Evolutionary conservation across 2,329 filamentous ascomycete genomes (phyloP), one percentile per base, ranked within the genome.

Genomic region (Xenoacremonium recifei): DNA sequence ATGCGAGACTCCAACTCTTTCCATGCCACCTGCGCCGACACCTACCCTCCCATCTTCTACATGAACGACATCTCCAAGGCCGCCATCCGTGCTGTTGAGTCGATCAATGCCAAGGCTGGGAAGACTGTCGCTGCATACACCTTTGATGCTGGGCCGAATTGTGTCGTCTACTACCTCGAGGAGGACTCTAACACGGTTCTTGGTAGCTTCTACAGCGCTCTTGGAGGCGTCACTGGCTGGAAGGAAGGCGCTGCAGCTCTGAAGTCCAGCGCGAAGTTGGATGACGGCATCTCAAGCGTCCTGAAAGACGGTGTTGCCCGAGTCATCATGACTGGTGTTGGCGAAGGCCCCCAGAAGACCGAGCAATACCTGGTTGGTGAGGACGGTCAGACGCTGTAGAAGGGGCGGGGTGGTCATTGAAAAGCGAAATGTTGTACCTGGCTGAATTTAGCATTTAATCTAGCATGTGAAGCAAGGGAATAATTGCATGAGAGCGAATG

Each of bases 1-100:
- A 99, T 96, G 91, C 85, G 84, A 65, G 93, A 99, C 65, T 95
- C 87, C 62, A 99, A 99, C 72, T 89, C 84, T 45, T 99, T 99
- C 82, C 93, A 99, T 67, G 89, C 93, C 27, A 89, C 85, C 43
- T 97, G 93, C 65, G 75, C 95, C 56, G 93, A 99, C 65, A 97
- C 93, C 2, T 90, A 89, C 70, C 93, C 95, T 33, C 93, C 95
- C 15, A 99, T 99, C 63, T 96, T 96, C 70, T 99, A 99, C 75
- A 84, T 99, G 77, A 99, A 96, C 69, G 93, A 99, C 63, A 84
- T 92, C 13, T 92, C 86, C 16, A 77, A 87, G 27, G 89, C 92
- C 2, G 90, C 92, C 5, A 89, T 99, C 46, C 79, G 89, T 39
- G 83, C 89, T 13, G 91, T 96, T 21, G 90, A 99, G 71, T 79